Percentiles rank a stretch among this genome's conserved stretches.
phyloP scores from a whole-genome alignment of 805 yeast genomes.

The Wickerhamiella domercqiae region DNA sequence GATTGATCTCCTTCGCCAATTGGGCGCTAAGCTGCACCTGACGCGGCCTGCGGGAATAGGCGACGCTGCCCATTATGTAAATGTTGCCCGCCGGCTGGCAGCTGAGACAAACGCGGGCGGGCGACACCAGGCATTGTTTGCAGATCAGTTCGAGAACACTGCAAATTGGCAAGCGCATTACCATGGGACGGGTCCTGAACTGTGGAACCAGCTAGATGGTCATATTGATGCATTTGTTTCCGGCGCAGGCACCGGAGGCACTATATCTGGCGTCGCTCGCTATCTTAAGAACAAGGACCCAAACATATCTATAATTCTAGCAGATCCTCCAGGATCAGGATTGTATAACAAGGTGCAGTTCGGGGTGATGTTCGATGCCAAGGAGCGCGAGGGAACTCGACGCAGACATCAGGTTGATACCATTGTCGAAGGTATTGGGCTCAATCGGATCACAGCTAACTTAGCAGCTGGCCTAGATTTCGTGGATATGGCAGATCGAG shows the following conservation, averaged over 20 bases:
- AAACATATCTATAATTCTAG: constrained; percentile 41
- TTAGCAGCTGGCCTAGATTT: constrained; percentile 52
- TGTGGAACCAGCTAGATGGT: constrained; percentile 56
- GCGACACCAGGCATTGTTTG: constrained; percentile 56
- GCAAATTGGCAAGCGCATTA: constrained; percentile 80
- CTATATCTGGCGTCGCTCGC: constrained; percentile 79
- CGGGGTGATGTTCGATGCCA: constrained; percentile 87
- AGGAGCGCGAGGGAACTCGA: constrained; percentile 84
- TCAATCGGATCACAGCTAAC: constrained; percentile 74
- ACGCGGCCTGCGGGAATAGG: constrained; percentile 93
- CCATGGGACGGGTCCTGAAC: constrained; percentile 81
- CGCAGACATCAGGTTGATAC: constrained; percentile 96
- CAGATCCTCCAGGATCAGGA: constrained; percentile 96
- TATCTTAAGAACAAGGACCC: constrained; percentile 43
- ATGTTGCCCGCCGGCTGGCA: constrained; percentile 63
- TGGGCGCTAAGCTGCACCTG: constrained; percentile 71
- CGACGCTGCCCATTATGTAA: constrained; percentile 85
- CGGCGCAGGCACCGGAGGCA: constrained; percentile 96
- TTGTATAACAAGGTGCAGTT: constrained; percentile 66
- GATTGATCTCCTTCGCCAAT: constrained; percentile 46
- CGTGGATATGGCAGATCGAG: constrained; percentile 69
- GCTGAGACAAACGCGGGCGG: constrained; percentile 25
- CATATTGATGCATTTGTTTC: constrained; percentile 61
- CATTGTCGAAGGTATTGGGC: constrained; percentile 81
- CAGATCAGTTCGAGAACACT: constrained; percentile 91